Evolutionary conservation across 306 rosid species (phyloP), one percentile per base, ranked within the genome.

Genomic region (Cucurbita pepo): DNA sequence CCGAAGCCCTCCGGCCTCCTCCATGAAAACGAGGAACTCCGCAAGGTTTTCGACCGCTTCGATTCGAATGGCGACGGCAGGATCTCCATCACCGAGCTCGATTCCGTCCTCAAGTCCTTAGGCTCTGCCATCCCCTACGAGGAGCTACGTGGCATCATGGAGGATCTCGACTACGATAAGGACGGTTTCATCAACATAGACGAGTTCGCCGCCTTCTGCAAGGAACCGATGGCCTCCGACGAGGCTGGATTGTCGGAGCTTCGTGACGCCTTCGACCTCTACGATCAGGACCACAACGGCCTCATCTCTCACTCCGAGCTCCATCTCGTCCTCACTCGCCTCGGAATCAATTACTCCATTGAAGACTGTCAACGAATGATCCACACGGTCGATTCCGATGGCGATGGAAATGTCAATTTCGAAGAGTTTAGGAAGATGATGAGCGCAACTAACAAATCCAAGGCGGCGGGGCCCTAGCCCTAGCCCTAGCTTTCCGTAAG

Each of bases 51-150:
- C 80, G 61, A 59, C 37, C 90, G 88, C 71, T 95, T 95, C 84
- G 97, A 95, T 64, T 2, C 84, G 51, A 89, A 95, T 88, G 95
- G 91, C 81, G 97, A 95, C 81, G 97, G 96, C 69, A 82, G 75
- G 91, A 95, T 95, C 87, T 95, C 97, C 72, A 69, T 78, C 66
- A 4, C 41, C 73, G 97, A 95, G 82, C 74, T 91, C 55, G 96
- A 84, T 74, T 75, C 73, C 81, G 86, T 83, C 57, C 91, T 95
- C 73, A 74, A 69, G 25, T 48, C 90, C 41, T 85, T 89, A 65
- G 92, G 97, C 63, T 83, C 91, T 16, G 1, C 47, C 64, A 84
- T 84, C 4, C 16, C 82, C 0, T 19, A 66, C 34, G 87, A 58
- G 0, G 92, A 95, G 34, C 91, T 91, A 19, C 58, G 73, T 43